phyloP scores from a whole-genome alignment of 2,329 filamentous ascomycete genomes.

The Lecanicillium sp. region DNA sequence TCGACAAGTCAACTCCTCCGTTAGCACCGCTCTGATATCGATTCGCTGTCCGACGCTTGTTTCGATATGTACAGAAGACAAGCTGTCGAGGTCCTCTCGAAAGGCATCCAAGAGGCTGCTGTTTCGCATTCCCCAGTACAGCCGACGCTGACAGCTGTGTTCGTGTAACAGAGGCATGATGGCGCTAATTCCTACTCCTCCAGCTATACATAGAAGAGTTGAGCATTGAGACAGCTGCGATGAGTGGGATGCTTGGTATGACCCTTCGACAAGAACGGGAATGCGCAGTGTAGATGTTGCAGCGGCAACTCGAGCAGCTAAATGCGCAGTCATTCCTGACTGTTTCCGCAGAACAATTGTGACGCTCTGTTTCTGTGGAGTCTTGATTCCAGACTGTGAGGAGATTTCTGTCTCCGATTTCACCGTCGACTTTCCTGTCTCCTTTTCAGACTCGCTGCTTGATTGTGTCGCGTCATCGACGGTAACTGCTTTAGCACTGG shows the following conservation, averaged over 20 bases:
- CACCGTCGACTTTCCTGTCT: neutral
- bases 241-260: conserved; percentile 16
- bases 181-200: conserved; percentile 24
- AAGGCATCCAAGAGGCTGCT: conserved; percentile 12
- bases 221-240: conserved; percentile 16
- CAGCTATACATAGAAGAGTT: conserved; percentile 20
- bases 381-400: too few relatives aligned
- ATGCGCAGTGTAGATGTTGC: conserved; percentile 8
- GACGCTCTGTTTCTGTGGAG: conserved; percentile 4
- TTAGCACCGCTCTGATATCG: conserved; percentile 14
- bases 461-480: neutral
- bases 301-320: conserved; percentile 9
- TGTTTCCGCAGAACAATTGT: conserved; percentile 17
- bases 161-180: conserved; percentile 17
- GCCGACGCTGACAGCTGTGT: conserved; percentile 9
- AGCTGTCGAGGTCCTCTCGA: conserved; percentile 8
- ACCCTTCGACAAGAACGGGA: conserved; percentile 18
- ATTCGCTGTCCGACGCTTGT: conserved; percentile 15
- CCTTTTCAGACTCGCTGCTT: neutral
- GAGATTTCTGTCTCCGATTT: neutral
- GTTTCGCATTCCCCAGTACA: conserved; percentile 19
- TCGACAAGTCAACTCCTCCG: conserved; percentile 11
- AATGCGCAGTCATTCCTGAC: conserved; percentile 15
- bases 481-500: neutral
- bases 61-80: conserved; percentile 14